Percentiles rank a stretch among this genome's conserved stretches.
Evolutionary conservation across 345 rosid genomes (phyloP).

Genomic region (Salix suchowensis): DNA sequence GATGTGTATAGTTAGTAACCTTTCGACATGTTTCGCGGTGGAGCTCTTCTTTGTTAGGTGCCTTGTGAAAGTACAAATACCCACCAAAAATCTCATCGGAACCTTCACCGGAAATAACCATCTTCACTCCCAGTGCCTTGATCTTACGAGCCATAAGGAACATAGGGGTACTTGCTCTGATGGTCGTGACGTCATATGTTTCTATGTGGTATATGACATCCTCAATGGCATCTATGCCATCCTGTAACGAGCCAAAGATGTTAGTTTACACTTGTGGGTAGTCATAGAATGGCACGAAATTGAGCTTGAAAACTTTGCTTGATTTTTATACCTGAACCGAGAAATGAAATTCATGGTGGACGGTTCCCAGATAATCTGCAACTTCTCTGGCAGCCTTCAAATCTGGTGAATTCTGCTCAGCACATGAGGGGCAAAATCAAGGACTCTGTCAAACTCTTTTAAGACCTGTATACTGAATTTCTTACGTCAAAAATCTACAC

Average conservation of each 20-base stretch:
- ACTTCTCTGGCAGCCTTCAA: constrained; percentile 82
- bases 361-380: constrained; percentile 81
- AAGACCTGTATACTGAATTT: neutral
- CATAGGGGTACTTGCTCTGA: constrained; percentile 94
- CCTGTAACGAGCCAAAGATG: constrained; percentile 31
- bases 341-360: constrained; percentile 90
- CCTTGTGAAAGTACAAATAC: constrained; percentile 92
- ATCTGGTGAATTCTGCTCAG: constrained; percentile 74
- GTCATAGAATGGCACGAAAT: neutral
- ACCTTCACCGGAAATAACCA: constrained; percentile 98
- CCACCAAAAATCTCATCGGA: constrained; percentile 94
- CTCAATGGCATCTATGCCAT: constrained; percentile 91
- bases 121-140: constrained; percentile 88
- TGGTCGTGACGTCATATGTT: constrained; percentile 83
- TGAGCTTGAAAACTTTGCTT: neutral
- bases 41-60: constrained; percentile 83
- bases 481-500: neutral
- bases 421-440: neutral
- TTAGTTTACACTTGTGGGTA: neutral
- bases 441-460: neutral
- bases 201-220: constrained; percentile 90
- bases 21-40: constrained; percentile 85
- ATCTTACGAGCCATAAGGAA: constrained; percentile 88
- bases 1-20: constrained; percentile 29
- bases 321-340: constrained; percentile 58